A percentile compares a stretch with the other conserved stretches of the same genome.
Evolutionary conservation across 2,329 filamentous ascomycete species (phyloP).

Genomic region (Cordyceps pruinosa): DNA sequence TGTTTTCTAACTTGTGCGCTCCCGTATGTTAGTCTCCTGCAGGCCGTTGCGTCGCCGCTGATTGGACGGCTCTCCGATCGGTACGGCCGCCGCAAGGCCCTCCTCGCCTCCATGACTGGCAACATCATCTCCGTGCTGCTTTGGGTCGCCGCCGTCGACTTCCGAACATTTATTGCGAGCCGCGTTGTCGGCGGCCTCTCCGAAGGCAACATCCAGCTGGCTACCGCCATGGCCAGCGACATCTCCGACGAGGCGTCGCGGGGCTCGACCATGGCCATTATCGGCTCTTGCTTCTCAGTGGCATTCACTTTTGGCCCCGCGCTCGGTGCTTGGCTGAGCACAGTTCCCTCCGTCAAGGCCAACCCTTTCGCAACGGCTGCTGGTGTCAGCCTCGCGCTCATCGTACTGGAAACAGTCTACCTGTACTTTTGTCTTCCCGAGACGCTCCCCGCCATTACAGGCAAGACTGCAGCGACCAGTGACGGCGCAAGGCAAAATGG

Average conservation of each 20-base stretch:
- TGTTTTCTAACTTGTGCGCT: neutral
- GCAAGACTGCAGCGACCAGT: conserved; percentile 17
- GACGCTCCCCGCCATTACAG: conserved; percentile 61
- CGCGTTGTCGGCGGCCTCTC: conserved; percentile 87
- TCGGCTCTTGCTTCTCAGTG: conserved; percentile 93
- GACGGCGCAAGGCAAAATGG: conserved; percentile 16
- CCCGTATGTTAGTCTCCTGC: conserved; percentile 60
- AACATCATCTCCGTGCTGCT: conserved; percentile 91
- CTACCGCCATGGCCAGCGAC: conserved; percentile 92
- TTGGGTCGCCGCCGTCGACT: conserved; percentile 90
- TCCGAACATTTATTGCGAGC: conserved; percentile 91
- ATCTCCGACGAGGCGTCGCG: conserved; percentile 81
- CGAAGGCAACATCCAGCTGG: conserved; percentile 94
- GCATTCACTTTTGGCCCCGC: conserved; percentile 96
- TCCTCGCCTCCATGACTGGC: conserved; percentile 85
- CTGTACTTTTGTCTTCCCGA: conserved; percentile 81
- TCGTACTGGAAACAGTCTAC: conserved; percentile 82
- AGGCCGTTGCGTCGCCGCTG: conserved; percentile 84
- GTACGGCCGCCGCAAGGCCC: conserved; percentile 77
- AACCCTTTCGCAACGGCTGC: conserved; percentile 95
- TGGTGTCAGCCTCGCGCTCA: conserved; percentile 75
- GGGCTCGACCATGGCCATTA: conserved; percentile 89
- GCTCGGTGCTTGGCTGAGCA: conserved; percentile 78
- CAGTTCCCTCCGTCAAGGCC: conserved; percentile 66
- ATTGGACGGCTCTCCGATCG: conserved; percentile 85